Base-by-base conservation (phyloP, 768 basidiomycete species). In the Lentinula boryana region DNA sequence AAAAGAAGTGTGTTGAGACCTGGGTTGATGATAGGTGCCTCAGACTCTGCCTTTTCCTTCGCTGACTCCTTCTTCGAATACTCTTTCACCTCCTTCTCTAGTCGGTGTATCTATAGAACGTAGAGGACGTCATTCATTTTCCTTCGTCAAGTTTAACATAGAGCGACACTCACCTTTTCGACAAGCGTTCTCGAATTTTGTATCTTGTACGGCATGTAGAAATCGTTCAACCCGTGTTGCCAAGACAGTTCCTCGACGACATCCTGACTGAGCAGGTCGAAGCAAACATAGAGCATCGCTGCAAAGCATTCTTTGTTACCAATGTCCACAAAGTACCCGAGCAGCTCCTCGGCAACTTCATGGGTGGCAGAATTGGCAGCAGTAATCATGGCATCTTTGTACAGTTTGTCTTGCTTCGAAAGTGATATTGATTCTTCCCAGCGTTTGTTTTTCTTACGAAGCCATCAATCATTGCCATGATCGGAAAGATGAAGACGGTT, bases 261-360 rank as follows among this genome's bases (percentile, higher is more conserved):
- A 68, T 98, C 96, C 2, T 94, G 84, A 49, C 93, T 88, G 57
- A 98, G 76, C n/a, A 98, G 81, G 75, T 99, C 96, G 77, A 95
- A 99, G 78, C 95, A 97, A 56, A 90, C 83, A 67, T 87, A 98
- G 23, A 98, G 84, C 63, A 89, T 78, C 1, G 90, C 93, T 0
- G 93, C 89, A 73, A 96, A 99, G 74, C 94, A 96, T 71, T 99
- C 97, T 76, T 95, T 95, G 82, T 96, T 96, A 36, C 97, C 97
- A 65, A 99, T 98, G 74, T 94, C 92, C 60, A 97, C 95, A 70
- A 98, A 99, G 79, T 98, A 98, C 4, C 89, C 88, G 27, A 98
- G 79, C 16, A 98, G 80, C 55, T 98, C 97, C 73, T 99, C 96
- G 4, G 95, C 91, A 35, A 98, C 89, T 60, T 97, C 92, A 2